Evolutionary conservation across 768 basidiomycete genomes (phyloP).

Genomic region (Glaciozyma antarctica): DNA sequence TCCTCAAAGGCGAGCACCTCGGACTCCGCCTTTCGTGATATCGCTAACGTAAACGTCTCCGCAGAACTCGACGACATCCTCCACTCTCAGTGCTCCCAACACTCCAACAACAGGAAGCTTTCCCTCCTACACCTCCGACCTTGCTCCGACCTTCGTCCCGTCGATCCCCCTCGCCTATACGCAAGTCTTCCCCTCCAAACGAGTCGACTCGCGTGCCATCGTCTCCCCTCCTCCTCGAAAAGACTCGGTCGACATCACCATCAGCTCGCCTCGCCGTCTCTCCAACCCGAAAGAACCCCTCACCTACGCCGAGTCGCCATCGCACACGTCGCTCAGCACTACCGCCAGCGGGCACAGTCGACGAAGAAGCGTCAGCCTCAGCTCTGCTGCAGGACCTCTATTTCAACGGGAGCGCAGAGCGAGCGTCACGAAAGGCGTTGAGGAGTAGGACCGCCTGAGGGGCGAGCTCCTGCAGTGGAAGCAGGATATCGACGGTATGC

Average conservation of each 20-base stretch:
- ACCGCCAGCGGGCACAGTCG: background rate
- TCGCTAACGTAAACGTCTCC: background rate
- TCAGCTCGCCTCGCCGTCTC: background rate
- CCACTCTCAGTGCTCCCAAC: background rate
- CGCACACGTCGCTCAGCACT: background rate
- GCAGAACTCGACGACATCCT: background rate
- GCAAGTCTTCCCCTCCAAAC: background rate
- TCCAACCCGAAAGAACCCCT: background rate
- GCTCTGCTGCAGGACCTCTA: background rate
- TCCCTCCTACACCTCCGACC: background rate
- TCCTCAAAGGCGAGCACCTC: background rate
- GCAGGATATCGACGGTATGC: conserved; percentile 24
- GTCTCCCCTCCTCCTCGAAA: background rate
- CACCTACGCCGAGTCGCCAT: background rate
- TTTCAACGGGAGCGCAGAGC: background rate
- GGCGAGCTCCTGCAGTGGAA: conserved; percentile 22
- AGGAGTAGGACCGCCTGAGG: conserved; percentile 14
- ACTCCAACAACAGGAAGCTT: background rate
- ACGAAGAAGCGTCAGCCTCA: conserved; percentile 3
- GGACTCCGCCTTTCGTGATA: background rate
- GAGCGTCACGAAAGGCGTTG: background rate
- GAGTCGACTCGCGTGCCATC: background rate
- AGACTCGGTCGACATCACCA: background rate
- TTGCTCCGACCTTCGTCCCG: background rate
- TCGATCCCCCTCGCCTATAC: background rate